phyloP scores from a whole-genome alignment of 306 rosid species.

The Quercus rubra region DNA sequence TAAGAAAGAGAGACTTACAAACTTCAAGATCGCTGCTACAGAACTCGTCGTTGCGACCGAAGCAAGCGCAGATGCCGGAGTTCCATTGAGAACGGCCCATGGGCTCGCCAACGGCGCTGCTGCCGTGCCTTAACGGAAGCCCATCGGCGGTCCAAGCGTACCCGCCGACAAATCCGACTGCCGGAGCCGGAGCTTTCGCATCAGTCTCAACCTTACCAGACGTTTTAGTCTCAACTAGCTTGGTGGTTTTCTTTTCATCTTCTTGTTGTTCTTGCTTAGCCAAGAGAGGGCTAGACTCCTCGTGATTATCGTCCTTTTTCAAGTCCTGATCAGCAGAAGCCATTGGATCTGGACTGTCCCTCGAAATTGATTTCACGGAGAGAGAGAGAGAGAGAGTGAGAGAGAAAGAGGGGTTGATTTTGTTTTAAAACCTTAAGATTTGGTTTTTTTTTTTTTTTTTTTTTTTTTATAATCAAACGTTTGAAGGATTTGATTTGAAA shows the following conservation, averaged over 20 bases:
- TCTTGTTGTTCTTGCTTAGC: constrained; percentile 26
- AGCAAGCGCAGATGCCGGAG: constrained; percentile 66
- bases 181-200: constrained; percentile 9
- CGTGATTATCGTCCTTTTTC: constrained; percentile 24
- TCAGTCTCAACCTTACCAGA: not conserved
- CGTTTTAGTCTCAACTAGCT: constrained; percentile 7
- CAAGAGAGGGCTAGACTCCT: constrained; percentile 80
- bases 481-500: too few species aligned
- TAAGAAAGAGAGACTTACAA: constrained; percentile 49
- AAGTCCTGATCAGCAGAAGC: not conserved
- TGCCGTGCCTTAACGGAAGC: constrained; percentile 58
- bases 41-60: constrained; percentile 86
- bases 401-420: not conserved
- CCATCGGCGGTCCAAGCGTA: constrained; percentile 84
- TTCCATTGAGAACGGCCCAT: constrained; percentile 71
- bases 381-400: not conserved
- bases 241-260: constrained; percentile 14
- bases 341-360: constrained; percentile 17
- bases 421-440: too few species aligned
- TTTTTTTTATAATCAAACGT: too few species aligned
- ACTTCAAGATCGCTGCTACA: constrained; percentile 98
- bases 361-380: not conserved
- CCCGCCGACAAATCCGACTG: constrained; percentile 15
- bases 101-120: constrained; percentile 93
- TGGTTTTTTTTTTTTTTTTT: too few species aligned